Evolutionary conservation across 2,329 filamentous ascomycete species (phyloP), one percentile per base, ranked within the genome.

Genomic region (Emydomyces testavorans): DNA sequence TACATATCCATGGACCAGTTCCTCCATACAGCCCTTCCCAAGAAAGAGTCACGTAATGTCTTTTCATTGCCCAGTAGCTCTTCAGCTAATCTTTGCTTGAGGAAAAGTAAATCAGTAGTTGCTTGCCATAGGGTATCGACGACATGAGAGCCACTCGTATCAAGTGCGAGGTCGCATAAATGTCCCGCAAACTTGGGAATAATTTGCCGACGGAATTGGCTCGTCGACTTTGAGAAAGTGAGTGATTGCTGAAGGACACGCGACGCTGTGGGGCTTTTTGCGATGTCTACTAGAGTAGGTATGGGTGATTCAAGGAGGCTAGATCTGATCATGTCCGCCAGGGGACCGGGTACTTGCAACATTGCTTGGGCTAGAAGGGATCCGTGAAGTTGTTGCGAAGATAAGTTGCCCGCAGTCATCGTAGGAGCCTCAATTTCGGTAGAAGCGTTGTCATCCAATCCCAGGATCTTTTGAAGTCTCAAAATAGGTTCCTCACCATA

Each of bases 281-380:
- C 80, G 46, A 96, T 77, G 32, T 73, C 70, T 26, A 86, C 61
- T 47, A 81, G 71, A 18, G 69, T 75, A 46, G 71, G 76, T 38
- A 67, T 62, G 8, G 72, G 69, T 54, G 83, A 73, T 3, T 77
- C 71, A 16, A 82, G 68, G 20, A 92, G 66, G n/a, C 82, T 78
- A 13, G 80, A 76, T 60, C 92, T 85, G 26, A 94, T 76, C 8
- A 89, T 74, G 43, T 78, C 78, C 49, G 77, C 75, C 1, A 89
- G 71, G 1, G 75, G 65, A 0, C 86, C 86, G 0, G 84, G 77
- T 21, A 86, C 81, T 6, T 77, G 69, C 43, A 96, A 78, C 71
- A 98, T 83, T 3, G 83, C 71, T 52, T 92, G 82, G 6, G 85
- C 81, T 23, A 98, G 75, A 39, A 94, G 75, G 16, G 85, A 87